These are phyloP conservation scores for Cytospora chrysosperma DNA, from an alignment of 2,329 filamentous ascomycete genomes.

Conservation along the genomic window DNA sequence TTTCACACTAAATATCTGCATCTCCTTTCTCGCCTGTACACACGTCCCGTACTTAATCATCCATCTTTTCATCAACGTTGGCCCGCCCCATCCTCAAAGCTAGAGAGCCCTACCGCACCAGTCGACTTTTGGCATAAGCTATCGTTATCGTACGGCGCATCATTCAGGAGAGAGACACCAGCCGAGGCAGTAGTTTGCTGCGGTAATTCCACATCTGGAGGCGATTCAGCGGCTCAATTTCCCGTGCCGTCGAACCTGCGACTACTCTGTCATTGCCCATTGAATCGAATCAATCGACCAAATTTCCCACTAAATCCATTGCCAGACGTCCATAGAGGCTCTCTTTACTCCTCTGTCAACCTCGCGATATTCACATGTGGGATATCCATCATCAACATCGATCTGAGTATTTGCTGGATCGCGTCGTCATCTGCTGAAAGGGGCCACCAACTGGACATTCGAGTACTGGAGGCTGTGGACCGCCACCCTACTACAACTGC, in stretches of 20 bases:
- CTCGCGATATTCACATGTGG: slow-evolving; percentile 10
- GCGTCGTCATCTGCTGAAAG: slow-evolving; percentile 5
- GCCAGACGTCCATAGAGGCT: slow-evolving; percentile 6
- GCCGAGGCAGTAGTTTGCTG: slow-evolving; percentile 17
- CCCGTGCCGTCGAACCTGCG: slow-evolving; percentile 18
- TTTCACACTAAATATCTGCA: neutral
- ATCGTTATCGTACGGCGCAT: slow-evolving; percentile 9
- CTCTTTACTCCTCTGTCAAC: slow-evolving; percentile 3
- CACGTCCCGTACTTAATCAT: neutral
- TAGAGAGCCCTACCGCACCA: slow-evolving; percentile 1
- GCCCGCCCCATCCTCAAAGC: neutral
- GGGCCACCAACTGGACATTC: neutral
- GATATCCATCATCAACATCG: slow-evolving; percentile 2
- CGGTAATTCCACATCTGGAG: slow-evolving; percentile 25
- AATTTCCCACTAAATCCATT: slow-evolving; percentile 6
- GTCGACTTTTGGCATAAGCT: neutral
- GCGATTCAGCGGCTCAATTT: slow-evolving; percentile 23
- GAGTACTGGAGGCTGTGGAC: slow-evolving; percentile 7
- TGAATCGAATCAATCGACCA: slow-evolving; percentile 13
- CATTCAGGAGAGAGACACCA: slow-evolving; percentile 12
- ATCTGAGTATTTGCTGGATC: neutral
- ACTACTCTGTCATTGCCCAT: slow-evolving; percentile 7
- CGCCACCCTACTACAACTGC: slow-evolving; percentile 7
- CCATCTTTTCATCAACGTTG: slow-evolving; percentile 1
- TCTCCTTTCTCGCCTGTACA: neutral